A percentile compares a stretch with the other conserved stretches of the same genome.
These are phyloP conservation scores for Aureobasidium namibiae DNA, from an alignment of 2,329 filamentous ascomycete genomes.

Conservation along the genomic window DNA sequence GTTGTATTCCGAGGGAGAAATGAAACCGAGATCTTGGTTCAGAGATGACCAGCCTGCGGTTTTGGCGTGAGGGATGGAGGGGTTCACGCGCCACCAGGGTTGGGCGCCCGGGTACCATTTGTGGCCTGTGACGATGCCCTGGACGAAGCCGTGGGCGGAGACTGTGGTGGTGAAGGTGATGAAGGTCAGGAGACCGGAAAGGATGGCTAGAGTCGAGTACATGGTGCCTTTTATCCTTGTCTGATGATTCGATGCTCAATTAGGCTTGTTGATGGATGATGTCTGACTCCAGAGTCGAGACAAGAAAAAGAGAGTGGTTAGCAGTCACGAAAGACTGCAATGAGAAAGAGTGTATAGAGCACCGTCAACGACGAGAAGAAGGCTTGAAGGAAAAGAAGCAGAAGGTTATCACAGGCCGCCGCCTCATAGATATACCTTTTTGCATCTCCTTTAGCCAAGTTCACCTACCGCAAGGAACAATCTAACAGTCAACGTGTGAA, in stretches of 20 bases:
- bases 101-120: slow-evolving; percentile 37
- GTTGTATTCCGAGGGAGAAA: slow-evolving; percentile 21
- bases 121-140: slow-evolving; percentile 40
- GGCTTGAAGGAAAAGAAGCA: background rate
- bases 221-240: background rate
- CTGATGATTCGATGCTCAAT: background rate
- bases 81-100: slow-evolving; percentile 31
- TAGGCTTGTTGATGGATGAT: background rate
- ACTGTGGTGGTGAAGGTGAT: slow-evolving; percentile 28
- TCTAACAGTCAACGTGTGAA: background rate
- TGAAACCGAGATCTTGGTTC: slow-evolving; percentile 29
- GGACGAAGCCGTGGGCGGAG: slow-evolving; percentile 39
- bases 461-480: background rate
- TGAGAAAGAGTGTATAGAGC: background rate
- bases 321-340: background rate
- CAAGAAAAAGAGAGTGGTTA: background rate
- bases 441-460: background rate
- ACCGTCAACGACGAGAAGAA: background rate
- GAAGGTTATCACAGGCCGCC: background rate
- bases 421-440: background rate
- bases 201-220: background rate
- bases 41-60: slow-evolving; percentile 47
- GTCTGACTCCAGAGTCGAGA: background rate
- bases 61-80: slow-evolving; percentile 24
- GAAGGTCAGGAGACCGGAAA: background rate